Evolutionary conservation across 2,329 filamentous ascomycete genomes (phyloP).

Genomic region (Fusarium hostae): DNA sequence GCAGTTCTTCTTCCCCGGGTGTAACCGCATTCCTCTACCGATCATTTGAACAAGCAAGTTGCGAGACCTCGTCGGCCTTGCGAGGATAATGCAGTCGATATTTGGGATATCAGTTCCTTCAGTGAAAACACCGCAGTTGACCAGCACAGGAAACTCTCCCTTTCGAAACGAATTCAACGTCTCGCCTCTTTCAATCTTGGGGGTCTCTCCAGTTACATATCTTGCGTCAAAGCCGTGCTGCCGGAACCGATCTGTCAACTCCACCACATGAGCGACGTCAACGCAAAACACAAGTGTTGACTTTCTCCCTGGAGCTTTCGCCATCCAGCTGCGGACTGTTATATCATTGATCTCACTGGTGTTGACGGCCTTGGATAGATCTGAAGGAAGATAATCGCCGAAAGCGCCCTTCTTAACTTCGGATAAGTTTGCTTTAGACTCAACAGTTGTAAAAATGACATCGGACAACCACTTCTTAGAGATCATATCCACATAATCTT

Average conservation of each 20-base stretch:
- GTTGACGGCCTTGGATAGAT: conserved; percentile 87
- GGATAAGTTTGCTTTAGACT: conserved; percentile 82
- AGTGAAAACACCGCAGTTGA: conserved; percentile 97
- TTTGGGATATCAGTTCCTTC: conserved; percentile 98
- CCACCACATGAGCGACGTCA: conserved; percentile 82
- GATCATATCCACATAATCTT: conserved; percentile 75
- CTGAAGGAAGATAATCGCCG: conserved; percentile 82
- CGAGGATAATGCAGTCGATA: conserved; percentile 91
- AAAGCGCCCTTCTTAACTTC: conserved; percentile 67
- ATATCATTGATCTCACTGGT: conserved; percentile 83
- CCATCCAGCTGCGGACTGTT: conserved; percentile 86
- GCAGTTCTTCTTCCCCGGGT: conserved; percentile 84
- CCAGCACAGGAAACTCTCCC: conserved; percentile 82
- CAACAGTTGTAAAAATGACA: conserved; percentile 93
- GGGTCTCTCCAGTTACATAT: conserved; percentile 87
- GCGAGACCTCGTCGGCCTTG: conserved; percentile 88
- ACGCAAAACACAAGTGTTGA: conserved; percentile 96
- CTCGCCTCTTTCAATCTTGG: conserved; percentile 72
- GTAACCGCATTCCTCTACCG: conserved; percentile 87
- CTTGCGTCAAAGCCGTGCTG: conserved; percentile 82
- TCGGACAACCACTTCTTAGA: conserved; percentile 91
- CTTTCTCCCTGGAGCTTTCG: conserved; percentile 76
- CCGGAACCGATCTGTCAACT: conserved; percentile 80
- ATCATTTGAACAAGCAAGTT: conserved; percentile 98
- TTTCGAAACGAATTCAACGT: conserved; percentile 80